phyloP scores from a whole-genome alignment of 1,284 basidiomycete genomes.

The Boletus smithii region DNA sequence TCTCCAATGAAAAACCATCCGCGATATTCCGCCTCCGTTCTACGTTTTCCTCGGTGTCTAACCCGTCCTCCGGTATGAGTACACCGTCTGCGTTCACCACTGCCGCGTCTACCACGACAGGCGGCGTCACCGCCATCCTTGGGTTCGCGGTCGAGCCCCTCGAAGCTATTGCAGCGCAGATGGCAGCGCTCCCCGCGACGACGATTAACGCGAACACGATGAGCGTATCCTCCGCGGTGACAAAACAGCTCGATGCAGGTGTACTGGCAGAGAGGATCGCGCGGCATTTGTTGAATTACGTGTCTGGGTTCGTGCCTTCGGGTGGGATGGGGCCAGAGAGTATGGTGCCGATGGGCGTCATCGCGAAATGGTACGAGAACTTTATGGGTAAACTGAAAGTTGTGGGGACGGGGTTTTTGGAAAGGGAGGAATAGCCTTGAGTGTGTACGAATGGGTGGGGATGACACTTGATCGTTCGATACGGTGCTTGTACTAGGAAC shows the following conservation, averaged over 20 bases:
- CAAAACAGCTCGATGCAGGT: constrained; percentile 35
- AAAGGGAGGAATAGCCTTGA: constrained; percentile 51
- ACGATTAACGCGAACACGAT: constrained; percentile 23
- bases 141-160: constrained; percentile 73
- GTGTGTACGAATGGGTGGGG: not conserved
- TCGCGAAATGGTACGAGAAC: constrained; percentile 81
- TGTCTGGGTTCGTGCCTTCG: constrained; percentile 70
- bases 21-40: constrained; percentile 85
- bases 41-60: constrained; percentile 51
- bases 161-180: constrained; percentile 51
- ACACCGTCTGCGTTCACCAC: constrained; percentile 55
- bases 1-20: constrained; percentile 89
- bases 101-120: constrained; percentile 34
- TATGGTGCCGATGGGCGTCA: constrained; percentile 69
- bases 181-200: constrained; percentile 44
- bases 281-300: constrained; percentile 79
- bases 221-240: constrained; percentile 4
- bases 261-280: constrained; percentile 63
- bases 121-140: constrained; percentile 63
- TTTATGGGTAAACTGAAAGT: constrained; percentile 73
- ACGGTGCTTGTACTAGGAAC: too few species aligned
- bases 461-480: too few species aligned
- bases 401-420: constrained; percentile 72
- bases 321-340: constrained; percentile 57
- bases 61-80: constrained; percentile 43